A percentile compares a stretch with the other conserved stretches of the same genome.
Conservation (phyloP, 176 grass and related monocot species). For the Musa acuminata region DNA sequence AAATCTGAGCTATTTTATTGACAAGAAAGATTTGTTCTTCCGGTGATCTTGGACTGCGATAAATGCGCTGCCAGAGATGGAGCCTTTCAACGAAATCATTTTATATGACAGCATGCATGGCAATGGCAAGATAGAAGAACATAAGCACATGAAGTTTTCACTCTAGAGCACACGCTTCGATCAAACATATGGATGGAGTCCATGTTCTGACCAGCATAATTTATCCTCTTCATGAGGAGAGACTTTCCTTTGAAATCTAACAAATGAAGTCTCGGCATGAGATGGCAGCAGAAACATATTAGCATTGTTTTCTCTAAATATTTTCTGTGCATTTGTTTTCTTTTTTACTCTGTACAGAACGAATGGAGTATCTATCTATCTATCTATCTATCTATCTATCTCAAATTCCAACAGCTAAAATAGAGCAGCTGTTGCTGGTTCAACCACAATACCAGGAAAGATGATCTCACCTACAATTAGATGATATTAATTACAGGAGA, state of each 20-base stretch:
- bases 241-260: not conserved
- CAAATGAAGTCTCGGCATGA: too few relatives aligned
- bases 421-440: too few relatives aligned
- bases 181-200: not conserved
- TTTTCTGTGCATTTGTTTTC: too few relatives aligned
- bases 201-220: not conserved
- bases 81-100: not conserved
- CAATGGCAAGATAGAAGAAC: not conserved
- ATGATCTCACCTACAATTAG: too few relatives aligned
- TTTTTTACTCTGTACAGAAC: too few relatives aligned
- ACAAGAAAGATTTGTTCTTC: not conserved
- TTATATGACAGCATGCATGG: not conserved
- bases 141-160: not conserved
- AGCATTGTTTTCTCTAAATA: too few relatives aligned
- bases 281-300: too few relatives aligned
- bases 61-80: not conserved
- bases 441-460: too few relatives aligned
- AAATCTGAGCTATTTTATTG: not conserved
- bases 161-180: not conserved
- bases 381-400: too few relatives aligned
- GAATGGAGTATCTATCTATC: too few relatives aligned
- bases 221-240: not conserved
- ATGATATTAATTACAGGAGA: too few relatives aligned
- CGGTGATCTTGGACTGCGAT: not conserved
- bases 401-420: too few relatives aligned